These are phyloP conservation scores for Populus tomentosa DNA, from an alignment of 441 rosid genomes.

Conservation along the genomic window DNA sequence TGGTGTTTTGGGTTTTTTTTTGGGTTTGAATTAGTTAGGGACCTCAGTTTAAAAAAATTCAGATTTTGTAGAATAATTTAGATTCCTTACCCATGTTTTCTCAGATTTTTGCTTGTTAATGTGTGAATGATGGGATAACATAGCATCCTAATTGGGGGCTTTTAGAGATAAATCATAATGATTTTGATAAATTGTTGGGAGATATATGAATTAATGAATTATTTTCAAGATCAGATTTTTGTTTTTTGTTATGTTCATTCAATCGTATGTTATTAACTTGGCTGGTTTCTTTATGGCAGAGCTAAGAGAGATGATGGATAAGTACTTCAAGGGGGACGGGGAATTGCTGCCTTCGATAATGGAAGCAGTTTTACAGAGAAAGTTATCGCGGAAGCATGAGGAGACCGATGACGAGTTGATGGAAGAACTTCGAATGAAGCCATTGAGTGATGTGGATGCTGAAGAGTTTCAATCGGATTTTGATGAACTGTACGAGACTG, in stretches of 20 bases:
- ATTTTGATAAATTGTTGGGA: neutral
- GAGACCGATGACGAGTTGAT: conserved; percentile 67
- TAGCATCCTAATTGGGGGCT: neutral
- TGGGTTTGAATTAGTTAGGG: neutral
- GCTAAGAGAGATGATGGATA: conserved; percentile 48
- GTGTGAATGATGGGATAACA: neutral
- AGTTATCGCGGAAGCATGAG: conserved; percentile 45
- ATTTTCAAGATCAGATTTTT: neutral
- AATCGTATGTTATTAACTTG: neutral
- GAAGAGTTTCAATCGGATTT: conserved; percentile 64
- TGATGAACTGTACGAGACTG: conserved; percentile 55
- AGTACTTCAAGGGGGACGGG: conserved; percentile 71
- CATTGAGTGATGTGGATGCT: conserved; percentile 46
- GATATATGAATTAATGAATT: neutral
- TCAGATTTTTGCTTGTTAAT: neutral
- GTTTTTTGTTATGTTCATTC: neutral
- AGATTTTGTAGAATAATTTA: neutral
- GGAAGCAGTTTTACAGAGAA: conserved; percentile 58
- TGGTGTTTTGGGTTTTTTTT: neutral
- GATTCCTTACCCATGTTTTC: neutral
- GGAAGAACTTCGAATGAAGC: conserved; percentile 38
- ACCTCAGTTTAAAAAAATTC: neutral
- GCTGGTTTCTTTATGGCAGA: conserved; percentile 39
- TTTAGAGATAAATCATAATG: neutral
- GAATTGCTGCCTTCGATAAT: conserved; percentile 56